Evolutionary conservation across 495 filamentous ascomycete species (phyloP).

Genomic region (Lophiotrema nucula): DNA sequence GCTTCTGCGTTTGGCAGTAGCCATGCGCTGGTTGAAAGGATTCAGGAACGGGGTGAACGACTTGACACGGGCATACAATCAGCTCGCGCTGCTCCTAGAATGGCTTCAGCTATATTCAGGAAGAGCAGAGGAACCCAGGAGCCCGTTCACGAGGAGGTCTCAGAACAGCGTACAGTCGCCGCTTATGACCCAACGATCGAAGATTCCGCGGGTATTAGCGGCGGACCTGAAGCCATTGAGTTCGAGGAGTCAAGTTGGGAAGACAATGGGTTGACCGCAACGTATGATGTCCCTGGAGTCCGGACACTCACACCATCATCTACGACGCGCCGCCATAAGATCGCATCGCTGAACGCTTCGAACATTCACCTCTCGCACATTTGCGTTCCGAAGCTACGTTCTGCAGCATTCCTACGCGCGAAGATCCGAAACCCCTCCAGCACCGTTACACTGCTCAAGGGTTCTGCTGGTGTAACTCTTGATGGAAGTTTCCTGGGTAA

Average conservation of each 20-base stretch:
- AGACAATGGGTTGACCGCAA: slow-evolving; percentile 56
- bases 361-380: slow-evolving; percentile 52
- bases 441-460: slow-evolving; percentile 59
- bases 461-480: slow-evolving; percentile 62
- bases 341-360: slow-evolving; percentile 33
- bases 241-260: slow-evolving; percentile 33
- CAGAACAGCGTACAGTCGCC: slow-evolving; percentile 2
- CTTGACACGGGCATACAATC: neutral
- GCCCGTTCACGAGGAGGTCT: neutral
- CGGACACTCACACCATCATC: slow-evolving; percentile 52
- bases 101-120: neutral
- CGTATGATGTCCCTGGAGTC: slow-evolving; percentile 59
- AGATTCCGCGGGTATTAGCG: neutral
- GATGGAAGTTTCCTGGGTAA: slow-evolving; percentile 69
- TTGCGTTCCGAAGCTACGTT: slow-evolving; percentile 64
- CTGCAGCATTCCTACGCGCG: slow-evolving; percentile 65
- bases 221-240: slow-evolving; percentile 8
- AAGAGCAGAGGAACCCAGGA: slow-evolving; percentile 1
- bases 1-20: neutral
- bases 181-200: slow-evolving; percentile 5
- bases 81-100: neutral
- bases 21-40: neutral
- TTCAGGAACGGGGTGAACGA: neutral
- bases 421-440: slow-evolving; percentile 56
- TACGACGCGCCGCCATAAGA: slow-evolving; percentile 42